phyloP scores from a whole-genome alignment of 441 rosid genomes.

The Corymbia citriodora region DNA sequence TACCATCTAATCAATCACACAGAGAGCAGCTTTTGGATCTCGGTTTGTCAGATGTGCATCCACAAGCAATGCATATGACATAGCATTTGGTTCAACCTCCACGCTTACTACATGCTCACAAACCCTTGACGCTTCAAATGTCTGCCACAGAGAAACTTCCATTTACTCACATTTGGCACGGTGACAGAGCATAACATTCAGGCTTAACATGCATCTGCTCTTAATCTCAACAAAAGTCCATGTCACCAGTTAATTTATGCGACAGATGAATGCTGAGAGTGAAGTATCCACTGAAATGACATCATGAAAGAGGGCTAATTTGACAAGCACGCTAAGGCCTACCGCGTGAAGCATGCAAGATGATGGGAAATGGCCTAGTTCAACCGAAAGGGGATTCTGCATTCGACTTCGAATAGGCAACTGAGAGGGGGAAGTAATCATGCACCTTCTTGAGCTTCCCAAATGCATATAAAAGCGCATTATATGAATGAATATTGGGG shows the following conservation, averaged over 20 bases:
- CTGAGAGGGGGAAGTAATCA: background rate
- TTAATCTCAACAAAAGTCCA: background rate
- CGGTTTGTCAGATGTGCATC: slow-evolving; percentile 86
- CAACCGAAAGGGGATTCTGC: background rate
- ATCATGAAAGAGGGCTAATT: background rate
- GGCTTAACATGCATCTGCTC: background rate
- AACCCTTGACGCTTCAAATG: slow-evolving; percentile 76
- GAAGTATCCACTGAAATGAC: background rate
- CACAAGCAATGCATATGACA: slow-evolving; percentile 71
- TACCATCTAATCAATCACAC: slow-evolving; percentile 73
- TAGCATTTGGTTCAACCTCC: slow-evolving; percentile 78
- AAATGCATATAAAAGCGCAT: slow-evolving; percentile 78
- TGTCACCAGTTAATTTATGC: background rate
- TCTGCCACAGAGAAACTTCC: slow-evolving; percentile 36
- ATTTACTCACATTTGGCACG: slow-evolving; percentile 10
- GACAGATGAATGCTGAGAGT: background rate
- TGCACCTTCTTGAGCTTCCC: slow-evolving; percentile 86
- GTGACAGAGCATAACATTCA: background rate
- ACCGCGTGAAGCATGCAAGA: background rate
- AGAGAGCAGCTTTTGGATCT: slow-evolving; percentile 77
- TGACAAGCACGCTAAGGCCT: background rate
- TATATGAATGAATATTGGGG: slow-evolving; percentile 91
- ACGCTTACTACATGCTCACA: slow-evolving; percentile 67
- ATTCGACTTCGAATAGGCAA: background rate
- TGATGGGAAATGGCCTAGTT: background rate